phyloP scores from a whole-genome alignment of 306 rosid species.

The Delonix regia region DNA sequence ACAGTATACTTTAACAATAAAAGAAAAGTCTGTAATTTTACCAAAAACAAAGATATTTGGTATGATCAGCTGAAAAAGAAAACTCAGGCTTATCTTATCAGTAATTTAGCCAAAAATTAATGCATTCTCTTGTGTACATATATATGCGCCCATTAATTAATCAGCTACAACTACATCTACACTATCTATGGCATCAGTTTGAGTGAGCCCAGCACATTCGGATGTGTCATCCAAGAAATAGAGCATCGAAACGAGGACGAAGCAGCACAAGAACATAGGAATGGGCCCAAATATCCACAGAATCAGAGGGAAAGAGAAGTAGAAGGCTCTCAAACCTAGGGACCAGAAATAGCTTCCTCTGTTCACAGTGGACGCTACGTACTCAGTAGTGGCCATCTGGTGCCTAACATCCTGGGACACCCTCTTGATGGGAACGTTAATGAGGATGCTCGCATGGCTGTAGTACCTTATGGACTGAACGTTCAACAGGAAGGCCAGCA shows the following conservation, averaged over 20 bases:
- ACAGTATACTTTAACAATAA: too few species aligned
- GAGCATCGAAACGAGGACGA: constrained; percentile 54
- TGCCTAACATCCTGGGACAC: constrained; percentile 35
- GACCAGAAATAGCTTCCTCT: constrained; percentile 89
- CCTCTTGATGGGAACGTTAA: constrained; percentile 72
- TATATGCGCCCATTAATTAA: too few species aligned
- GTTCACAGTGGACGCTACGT: constrained; percentile 65
- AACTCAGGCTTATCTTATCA: too few species aligned
- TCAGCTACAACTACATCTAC: too few species aligned
- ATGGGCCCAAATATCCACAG: constrained; percentile 89
- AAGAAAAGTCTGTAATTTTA: too few species aligned
- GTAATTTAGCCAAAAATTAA: too few species aligned
- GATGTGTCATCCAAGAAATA: constrained; percentile 66
- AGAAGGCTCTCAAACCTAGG: constrained; percentile 77
- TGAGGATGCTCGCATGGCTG: constrained; percentile 82
- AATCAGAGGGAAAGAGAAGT: constrained; percentile 82
- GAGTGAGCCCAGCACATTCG: constrained; percentile 54
- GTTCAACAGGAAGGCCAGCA: constrained; percentile 68
- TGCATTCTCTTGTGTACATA: too few species aligned
- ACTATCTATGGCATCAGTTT: too few species aligned
- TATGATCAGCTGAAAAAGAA: too few species aligned
- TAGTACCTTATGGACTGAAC: constrained; percentile 85
- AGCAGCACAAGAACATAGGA: constrained; percentile 60
- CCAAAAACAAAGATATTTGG: too few species aligned
- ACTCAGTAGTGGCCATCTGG: constrained; percentile 53